Base-by-base conservation (phyloP, 106 monocot species). In the Allium fistulosum region DNA sequence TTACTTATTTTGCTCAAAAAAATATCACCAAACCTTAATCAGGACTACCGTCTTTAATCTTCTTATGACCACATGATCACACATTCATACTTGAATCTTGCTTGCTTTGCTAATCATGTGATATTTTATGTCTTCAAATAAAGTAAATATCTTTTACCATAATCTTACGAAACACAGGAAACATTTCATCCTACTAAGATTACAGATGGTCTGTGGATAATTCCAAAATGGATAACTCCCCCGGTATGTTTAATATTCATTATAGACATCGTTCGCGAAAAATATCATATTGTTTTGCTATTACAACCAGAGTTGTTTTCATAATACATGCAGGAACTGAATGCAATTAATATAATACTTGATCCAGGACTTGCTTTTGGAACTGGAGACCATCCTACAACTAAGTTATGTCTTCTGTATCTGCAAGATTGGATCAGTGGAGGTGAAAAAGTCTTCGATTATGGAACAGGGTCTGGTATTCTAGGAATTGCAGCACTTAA, bases 311-410 rank as follows among this genome's bases (percentile, higher is more conserved):
- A 58, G 5, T 59, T 56, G 51, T 61, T 8, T 16, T 62, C 71
- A 2, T 76, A 7, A 22, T 62, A 53, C 51, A 49, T 75, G 15
- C 84, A 99, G 97, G 87, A 85, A 67, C 53, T 17, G 70, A 70
- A 80, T 65, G 89, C 92, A 75, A 87, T 69, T 69, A 92, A 86
- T 74, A 87, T 99, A 67, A 77, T 92, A 48, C 80, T 99, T 15
- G 77, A 92, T 76, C 97, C 97, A 72, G 92, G 92, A 60, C 71
- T 99, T 82, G 82, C 92, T 77, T 92, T 99, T 61, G 97, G 92
- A 68, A 92, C 89, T 6, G 97, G 97, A 58, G 97, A 97, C 46
- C 97, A 97, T 74, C 86, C 97, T 0, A 92, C 97, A 27, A 99
- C 92, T 26, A 89, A 84, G 74, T 66, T 99, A 66, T 99, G 97